A percentile compares a stretch with the other conserved stretches of the same genome.
These are phyloP conservation scores for Arthrobotrys megalospora DNA, from an alignment of 2,329 filamentous ascomycete species.

Conservation along the genomic window DNA sequence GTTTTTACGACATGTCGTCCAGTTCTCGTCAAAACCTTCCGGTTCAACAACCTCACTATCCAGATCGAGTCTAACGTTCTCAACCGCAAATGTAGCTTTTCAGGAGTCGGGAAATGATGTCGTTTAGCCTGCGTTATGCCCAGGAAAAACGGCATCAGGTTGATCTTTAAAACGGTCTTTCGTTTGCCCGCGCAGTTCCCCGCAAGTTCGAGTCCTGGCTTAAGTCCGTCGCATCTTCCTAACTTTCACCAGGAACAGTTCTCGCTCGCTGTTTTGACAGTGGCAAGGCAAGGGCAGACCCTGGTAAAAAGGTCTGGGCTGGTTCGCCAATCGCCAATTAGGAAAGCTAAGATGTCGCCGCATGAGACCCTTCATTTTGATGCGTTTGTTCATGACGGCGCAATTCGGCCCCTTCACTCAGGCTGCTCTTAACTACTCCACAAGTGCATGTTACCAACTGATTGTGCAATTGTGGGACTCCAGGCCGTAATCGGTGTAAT, in stretches of 20 bases:
- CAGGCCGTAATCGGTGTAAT: conserved; percentile 39
- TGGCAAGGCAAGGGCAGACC: conserved; percentile 5
- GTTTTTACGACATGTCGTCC: conserved; percentile 32
- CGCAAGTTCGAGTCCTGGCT: neutral
- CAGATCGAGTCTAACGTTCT: conserved; percentile 17
- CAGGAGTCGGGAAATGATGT: conserved; percentile 26
- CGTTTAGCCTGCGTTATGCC: conserved; percentile 16
- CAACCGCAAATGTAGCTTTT: neutral
- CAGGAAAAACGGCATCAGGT: neutral
- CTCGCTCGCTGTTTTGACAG: neutral
- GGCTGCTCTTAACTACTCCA: neutral
- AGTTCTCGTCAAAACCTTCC: conserved; percentile 31
- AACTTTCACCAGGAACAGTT: neutral
- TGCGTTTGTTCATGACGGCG: neutral
- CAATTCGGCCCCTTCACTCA: neutral
- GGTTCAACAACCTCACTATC: conserved; percentile 3
- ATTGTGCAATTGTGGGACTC: conserved; percentile 10
- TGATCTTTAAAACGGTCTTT: conserved; percentile 41
- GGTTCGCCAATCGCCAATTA: conserved; percentile 26
- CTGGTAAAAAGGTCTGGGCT: neutral
- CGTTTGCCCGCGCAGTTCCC: conserved; percentile 28
- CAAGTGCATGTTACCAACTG: neutral
- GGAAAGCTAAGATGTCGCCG: conserved; percentile 8
- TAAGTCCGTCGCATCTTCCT: conserved; percentile 31
- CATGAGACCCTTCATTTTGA: neutral